phyloP scores from a whole-genome alignment of 371 early-diverging fungal species.

The Apophysomyces elegans region DNA sequence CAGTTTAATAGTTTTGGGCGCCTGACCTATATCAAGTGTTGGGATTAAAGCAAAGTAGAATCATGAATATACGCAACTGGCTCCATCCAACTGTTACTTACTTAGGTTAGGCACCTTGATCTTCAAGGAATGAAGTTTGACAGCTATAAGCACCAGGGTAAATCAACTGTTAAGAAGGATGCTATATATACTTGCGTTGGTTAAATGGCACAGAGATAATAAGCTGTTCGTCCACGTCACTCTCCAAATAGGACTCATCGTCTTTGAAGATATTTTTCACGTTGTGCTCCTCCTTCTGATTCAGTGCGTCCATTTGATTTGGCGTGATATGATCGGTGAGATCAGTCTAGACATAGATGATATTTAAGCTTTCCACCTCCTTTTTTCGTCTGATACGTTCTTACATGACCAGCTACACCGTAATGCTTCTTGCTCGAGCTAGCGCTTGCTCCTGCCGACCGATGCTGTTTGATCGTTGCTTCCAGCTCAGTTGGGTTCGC shows the following conservation, averaged over 20 bases:
- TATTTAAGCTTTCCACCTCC: not conserved
- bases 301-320: conserved; percentile 86
- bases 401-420: conserved; percentile 63
- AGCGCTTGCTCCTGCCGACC: conserved; percentile 37
- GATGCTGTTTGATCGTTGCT: conserved; percentile 57
- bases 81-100: conserved; percentile 19
- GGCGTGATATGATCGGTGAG: conserved; percentile 71
- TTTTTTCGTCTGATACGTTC: conserved; percentile 10
- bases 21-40: conserved; percentile 55
- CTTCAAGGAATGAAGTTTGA: conserved; percentile 89
- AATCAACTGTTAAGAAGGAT: not conserved
- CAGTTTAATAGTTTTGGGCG: conserved; percentile 86
- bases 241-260: conserved; percentile 72
- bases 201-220: conserved; percentile 87
- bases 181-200: conserved; percentile 55
- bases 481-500: conserved; percentile 65
- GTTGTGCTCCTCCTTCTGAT: conserved; percentile 77
- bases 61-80: not conserved
- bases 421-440: conserved; percentile 36
- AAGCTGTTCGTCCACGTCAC: conserved; percentile 94
- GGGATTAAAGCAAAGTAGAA: not conserved
- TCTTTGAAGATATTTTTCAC: conserved; percentile 79
- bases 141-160: conserved; percentile 38
- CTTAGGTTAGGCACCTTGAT: conserved; percentile 66
- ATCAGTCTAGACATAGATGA: conserved; percentile 50